Base-by-base conservation (phyloP, 2,329 filamentous ascomycete genomes). In the Lachnellula cervina region DNA sequence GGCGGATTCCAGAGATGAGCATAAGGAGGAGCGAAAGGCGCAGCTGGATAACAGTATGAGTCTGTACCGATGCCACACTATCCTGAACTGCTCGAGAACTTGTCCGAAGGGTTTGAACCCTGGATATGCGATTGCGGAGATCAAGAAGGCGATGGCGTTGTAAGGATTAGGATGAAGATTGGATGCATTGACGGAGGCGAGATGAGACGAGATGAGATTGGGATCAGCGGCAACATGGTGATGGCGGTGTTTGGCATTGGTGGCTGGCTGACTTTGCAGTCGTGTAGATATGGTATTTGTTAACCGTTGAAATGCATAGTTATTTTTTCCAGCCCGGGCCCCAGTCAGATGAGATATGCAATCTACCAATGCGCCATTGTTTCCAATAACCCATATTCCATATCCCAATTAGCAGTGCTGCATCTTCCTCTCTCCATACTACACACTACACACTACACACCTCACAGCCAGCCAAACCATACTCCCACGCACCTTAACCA, bases 31-130 rank as follows among this genome's bases (percentile, higher is more conserved):
- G 82, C 88, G 94, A 73, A 94, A 94, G 82, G 84, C 86, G 63
- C 89, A 88, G 57, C 82, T 99, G 67, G 93, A 99, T 77, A 99
- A 99, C 83, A 94, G 88, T 72, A 99, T 99, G 94, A 95, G 89
- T 76, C 74, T 99, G 74, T 99, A 99, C 83, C 84, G 94, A 70
- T 99, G 94, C 82, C 94, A 99, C 81, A 99, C 94, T 62, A 99
- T 99, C 72, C 84, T 99, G 68, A 99, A 99, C 83, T 99, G 93
- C 85, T 93, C 92, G 65, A 82, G 90, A 74, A 96, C 93, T 54
- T 99, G 94, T 76, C 94, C 94, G 71, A 99, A 99, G 89, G 94
- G 94, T 46, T 77, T 99, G 67, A 99, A 99, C 80, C 94, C 94
- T 19, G 94, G 90, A 63, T 81, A 90, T 72, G 94, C 94, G 17